Evolutionary conservation across 2,329 filamentous ascomycete species (phyloP), one percentile per base, ranked within the genome.

Genomic region (Hirsutella minnesotensis): DNA sequence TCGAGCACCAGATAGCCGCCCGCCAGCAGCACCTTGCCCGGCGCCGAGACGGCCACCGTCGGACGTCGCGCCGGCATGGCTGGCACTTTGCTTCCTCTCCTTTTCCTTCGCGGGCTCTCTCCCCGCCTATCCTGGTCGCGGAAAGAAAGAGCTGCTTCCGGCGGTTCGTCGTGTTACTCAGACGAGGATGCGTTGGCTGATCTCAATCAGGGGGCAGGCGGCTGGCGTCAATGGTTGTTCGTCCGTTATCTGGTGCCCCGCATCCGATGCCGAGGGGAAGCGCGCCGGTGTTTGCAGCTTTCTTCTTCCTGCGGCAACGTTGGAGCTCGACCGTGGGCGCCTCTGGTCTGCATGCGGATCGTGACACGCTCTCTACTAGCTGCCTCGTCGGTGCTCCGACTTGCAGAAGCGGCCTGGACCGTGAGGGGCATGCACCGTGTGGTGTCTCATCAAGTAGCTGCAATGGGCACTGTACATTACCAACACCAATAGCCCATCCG

Each of bases 1-100:
- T 96, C 90, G 38, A 98, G 80, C 19, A 95, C 90, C 38, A 96
- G 79, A 64, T 96, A 98, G 47, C 92, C 92, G 49, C 92, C 92
- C 4, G 90, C 87, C 42, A 96, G 76, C 50, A 98, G 77, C 47
- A 98, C 92, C 69, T 98, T 98, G 53, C 92, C 92, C 16, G 92
- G 92, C 19, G 92, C 90, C 49, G 92, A 96, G 51, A 94, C 77
- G 56, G 81, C 82, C 39, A 64, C 55, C 39, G 67, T 65, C 47
- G 61, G 59, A 54, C 62, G 57, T 40, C 9, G 34, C 29, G 15
- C 21, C 8, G 18, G 24, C 30, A 27, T 39, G 19, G 16, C 19
- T 18, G 9, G 10, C n/a, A n/a, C 16, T 18, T 16, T 18, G 4
- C 19, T 16, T 15, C 10, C 13, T 12, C 7, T 22, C 12, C 21